Conservation (phyloP, 495 filamentous ascomycete genomes). For the Podospora comata region DNA sequence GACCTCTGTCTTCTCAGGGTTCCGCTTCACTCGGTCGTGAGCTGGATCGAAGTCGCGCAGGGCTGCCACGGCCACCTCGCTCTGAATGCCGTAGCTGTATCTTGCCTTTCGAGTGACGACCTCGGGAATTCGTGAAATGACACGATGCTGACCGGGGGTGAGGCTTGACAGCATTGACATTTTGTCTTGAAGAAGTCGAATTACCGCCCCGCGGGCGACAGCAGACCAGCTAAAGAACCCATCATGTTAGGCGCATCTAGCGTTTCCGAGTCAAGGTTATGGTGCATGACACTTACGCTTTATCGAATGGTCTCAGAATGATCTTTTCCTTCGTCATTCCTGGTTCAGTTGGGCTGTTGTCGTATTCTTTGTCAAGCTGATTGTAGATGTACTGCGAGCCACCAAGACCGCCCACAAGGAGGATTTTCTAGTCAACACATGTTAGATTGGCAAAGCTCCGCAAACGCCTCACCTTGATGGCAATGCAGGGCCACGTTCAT, state of each 20-base stretch:
- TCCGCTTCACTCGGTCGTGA: neutral
- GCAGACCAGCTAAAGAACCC: constrained; percentile 23
- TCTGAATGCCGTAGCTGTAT: constrained; percentile 19
- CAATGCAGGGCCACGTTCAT: neutral
- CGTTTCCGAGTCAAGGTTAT: neutral
- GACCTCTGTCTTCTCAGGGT: neutral
- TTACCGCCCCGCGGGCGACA: constrained; percentile 26
- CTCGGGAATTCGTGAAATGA: constrained; percentile 13
- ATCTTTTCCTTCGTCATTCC: neutral
- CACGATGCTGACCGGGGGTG: neutral
- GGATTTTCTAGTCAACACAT: constrained; percentile 14
- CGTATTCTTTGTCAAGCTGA: constrained; percentile 13
- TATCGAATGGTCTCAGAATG: neutral
- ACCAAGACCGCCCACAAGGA: constrained; percentile 31
- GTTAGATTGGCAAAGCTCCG: neutral
- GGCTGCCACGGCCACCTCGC: neutral
- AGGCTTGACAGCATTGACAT: constrained; percentile 4
- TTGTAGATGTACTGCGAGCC: constrained; percentile 25
- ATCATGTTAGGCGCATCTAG: neutral
- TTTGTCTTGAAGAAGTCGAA: constrained; percentile 20
- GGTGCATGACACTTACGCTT: neutral
- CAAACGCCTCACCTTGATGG: neutral
- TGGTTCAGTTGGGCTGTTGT: neutral
- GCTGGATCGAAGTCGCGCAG: neutral
- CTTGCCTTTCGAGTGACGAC: constrained; percentile 20